Conservation (phyloP, 805 yeast species). For the Zygoascus flipseniorum region DNA sequence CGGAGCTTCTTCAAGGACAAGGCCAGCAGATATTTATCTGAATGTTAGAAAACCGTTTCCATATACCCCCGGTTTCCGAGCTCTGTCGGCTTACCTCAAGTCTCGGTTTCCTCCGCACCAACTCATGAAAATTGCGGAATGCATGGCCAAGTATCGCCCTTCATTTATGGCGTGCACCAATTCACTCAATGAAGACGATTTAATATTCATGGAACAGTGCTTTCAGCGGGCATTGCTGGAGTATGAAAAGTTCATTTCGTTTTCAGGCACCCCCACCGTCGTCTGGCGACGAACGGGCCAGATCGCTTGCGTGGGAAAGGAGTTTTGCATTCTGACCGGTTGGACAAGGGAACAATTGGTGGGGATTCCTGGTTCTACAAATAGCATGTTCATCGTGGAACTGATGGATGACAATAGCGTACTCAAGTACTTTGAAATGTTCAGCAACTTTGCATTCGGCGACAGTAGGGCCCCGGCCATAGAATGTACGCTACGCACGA, state of each 20-base stretch:
- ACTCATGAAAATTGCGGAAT: conserved; percentile 73
- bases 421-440: conserved; percentile 77
- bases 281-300: conserved; percentile 96
- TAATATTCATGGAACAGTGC: conserved; percentile 92
- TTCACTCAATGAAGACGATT: conserved; percentile 79
- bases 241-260: conserved; percentile 73
- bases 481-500: conserved; percentile 63
- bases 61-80: conserved; percentile 87
- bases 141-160: conserved; percentile 87
- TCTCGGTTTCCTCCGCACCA: conserved; percentile 60
- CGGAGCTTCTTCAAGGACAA: conserved; percentile 1
- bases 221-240: conserved; percentile 88
- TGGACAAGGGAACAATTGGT: conserved; percentile 71
- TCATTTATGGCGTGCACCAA: conserved; percentile 89
- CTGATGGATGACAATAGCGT: conserved; percentile 82
- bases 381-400: conserved; percentile 39
- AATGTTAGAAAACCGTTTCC: conserved; percentile 69
- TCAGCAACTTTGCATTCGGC: conserved; percentile 79
- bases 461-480: conserved; percentile 83
- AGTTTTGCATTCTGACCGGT: conserved; percentile 83
- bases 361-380: conserved; percentile 12
- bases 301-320: conserved; percentile 91
- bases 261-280: conserved; percentile 88
- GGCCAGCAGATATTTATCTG: conserved; percentile 45
- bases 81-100: conserved; percentile 62